Evolutionary conservation across 306 rosid genomes (phyloP).

Genomic region (Glycine soja): DNA sequence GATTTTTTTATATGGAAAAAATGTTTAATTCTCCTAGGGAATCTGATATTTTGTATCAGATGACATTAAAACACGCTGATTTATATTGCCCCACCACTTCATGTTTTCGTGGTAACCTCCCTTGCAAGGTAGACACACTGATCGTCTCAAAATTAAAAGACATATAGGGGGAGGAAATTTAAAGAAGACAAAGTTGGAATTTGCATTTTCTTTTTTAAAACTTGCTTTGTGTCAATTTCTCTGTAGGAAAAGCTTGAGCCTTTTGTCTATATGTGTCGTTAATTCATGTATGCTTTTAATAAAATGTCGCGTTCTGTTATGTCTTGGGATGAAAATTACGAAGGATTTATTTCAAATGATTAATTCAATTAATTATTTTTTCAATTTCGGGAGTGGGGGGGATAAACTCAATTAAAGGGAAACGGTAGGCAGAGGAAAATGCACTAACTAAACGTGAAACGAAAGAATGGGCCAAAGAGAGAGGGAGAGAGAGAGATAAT

Average conservation of each 20-base stretch:
- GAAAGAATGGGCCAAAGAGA: slow-evolving; percentile 55
- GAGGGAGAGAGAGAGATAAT: slow-evolving; percentile 39
- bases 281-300: slow-evolving; percentile 45
- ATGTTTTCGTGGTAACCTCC: slow-evolving; percentile 42
- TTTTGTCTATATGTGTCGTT: slow-evolving; percentile 46
- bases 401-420: slow-evolving; percentile 51
- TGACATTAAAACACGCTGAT: slow-evolving; percentile 13
- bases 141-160: slow-evolving; percentile 48
- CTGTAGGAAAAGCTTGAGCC: slow-evolving; percentile 23
- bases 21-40: background rate
- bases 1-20: too few species aligned
- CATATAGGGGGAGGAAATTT: background rate
- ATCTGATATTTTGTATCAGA: slow-evolving; percentile 39
- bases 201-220: slow-evolving; percentile 26
- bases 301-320: slow-evolving; percentile 44
- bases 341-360: slow-evolving; percentile 47
- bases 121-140: slow-evolving; percentile 45
- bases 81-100: slow-evolving; percentile 43
- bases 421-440: slow-evolving; percentile 47
- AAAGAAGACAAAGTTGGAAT: slow-evolving; percentile 38
- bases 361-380: background rate
- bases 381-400: slow-evolving; percentile 18
- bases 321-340: slow-evolving; percentile 30
- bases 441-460: slow-evolving; percentile 53
- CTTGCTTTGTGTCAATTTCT: slow-evolving; percentile 31